A percentile compares a stretch with the other conserved stretches of the same genome.
phyloP scores from a whole-genome alignment of 352 stramenopile genomes.

The Peronospora destructor region DNA sequence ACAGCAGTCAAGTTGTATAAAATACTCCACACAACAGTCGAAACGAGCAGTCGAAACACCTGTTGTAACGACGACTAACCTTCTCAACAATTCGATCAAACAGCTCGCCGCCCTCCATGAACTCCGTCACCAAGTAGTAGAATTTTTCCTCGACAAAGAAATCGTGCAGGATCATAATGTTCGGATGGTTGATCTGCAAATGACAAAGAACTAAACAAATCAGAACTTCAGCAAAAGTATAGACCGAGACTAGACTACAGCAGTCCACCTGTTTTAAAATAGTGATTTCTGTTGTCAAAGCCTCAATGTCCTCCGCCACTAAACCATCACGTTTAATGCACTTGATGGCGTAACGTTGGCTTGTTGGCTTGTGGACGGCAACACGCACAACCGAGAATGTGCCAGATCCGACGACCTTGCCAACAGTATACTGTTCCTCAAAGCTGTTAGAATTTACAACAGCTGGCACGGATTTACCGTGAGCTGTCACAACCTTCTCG shows the following conservation, averaged over 20 bases:
- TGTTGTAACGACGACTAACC: constrained; percentile 24
- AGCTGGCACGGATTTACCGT: constrained; percentile 16
- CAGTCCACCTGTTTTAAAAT: constrained; percentile 74
- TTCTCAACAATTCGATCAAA: constrained; percentile 86
- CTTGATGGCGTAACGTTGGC: constrained; percentile 87
- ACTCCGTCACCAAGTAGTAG: constrained; percentile 98
- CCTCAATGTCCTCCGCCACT: constrained; percentile 79
- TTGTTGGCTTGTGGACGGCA: constrained; percentile 74
- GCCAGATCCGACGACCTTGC: constrained; percentile 84
- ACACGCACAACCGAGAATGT: constrained; percentile 87
- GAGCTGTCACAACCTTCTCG: constrained; percentile 26
- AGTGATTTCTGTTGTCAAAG: constrained; percentile 78
- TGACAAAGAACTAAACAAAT: constrained; percentile 7
- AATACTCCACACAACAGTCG: background rate
- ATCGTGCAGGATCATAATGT: constrained; percentile 90
- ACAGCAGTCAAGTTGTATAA: constrained; percentile 9
- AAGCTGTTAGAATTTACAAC: constrained; percentile 63
- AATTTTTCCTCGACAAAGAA: constrained; percentile 91
- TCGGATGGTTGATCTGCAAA: constrained; percentile 83
- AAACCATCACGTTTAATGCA: constrained; percentile 88
- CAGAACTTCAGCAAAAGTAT: background rate
- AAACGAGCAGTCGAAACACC: background rate
- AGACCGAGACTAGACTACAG: background rate
- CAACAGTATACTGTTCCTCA: constrained; percentile 79
- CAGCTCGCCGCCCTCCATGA: constrained; percentile 89